Evolutionary conservation across 1,284 basidiomycete genomes (phyloP), one percentile per base, ranked within the genome.

Genomic region (Melampsora americana): DNA sequence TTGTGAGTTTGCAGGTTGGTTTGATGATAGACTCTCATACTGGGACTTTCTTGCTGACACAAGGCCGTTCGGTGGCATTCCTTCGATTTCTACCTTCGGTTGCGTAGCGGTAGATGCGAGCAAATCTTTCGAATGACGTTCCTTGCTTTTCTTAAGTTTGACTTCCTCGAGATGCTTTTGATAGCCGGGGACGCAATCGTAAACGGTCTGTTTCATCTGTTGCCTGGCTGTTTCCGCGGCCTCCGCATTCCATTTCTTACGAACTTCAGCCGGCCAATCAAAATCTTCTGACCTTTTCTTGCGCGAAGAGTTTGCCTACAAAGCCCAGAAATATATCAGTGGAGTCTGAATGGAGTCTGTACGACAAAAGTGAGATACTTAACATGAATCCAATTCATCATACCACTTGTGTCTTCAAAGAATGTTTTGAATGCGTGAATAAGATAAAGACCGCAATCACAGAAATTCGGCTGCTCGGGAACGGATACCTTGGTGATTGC

Each of bases 391-490:
- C 72, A 74, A 20, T 48, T 44, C 50, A 67, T 35, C 39, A 67
- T 74, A 56, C 6, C 5, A 6, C 5, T 26, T 0, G 90, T 88
- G 77, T 89, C 83, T 12, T 80, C 83, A 83, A 92, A 87, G 82
- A 93, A 92, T 1, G 85, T 87, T 78, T 87, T 85, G n/a, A 88
- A 89, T 67, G 91, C 90, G 79, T 93, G 90, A n/a, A 93, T 83
- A 11, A 93, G 84, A 82, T 91, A 93, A 50, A 92, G 80, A 6
- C 93, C 93, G 79, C 93, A 95, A 81, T 95, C 92, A 81, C 90
- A 91, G 78, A 85, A 91, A 82, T 95, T 94, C 7, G 88, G 88
- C 81, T 95, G 93, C 60, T 85, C 84, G 7, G 92, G 92, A 14
- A 90, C 89, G 80, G 82, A 67, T 66, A 84, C 84, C 53, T 82